These are phyloP conservation scores for Cytospora leucostoma DNA, from an alignment of 2,329 filamentous ascomycete species.

Conservation along the genomic window DNA sequence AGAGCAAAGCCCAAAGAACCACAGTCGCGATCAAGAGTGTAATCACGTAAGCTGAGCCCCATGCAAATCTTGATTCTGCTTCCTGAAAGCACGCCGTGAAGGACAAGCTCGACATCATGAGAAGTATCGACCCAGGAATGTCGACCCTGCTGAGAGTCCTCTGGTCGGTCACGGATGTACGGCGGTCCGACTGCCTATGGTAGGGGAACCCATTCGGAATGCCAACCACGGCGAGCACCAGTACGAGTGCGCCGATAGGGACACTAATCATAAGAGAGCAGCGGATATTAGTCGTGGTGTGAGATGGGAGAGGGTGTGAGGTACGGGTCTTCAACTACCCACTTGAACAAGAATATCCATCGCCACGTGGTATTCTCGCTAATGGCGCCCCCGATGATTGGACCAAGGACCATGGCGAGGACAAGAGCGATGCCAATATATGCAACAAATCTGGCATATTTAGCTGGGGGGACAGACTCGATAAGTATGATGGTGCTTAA, in stretches of 20 bases:
- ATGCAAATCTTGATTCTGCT: neutral
- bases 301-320: no score
- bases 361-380: conserved; percentile 35
- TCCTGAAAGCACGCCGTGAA: neutral
- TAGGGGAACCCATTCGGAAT: no score
- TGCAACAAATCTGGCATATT: no score
- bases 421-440: no score
- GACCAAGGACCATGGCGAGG: conserved; percentile 33
- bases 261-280: neutral
- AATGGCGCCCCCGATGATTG: conserved; percentile 37
- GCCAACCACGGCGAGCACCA: neutral
- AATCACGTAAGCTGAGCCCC: neutral
- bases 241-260: neutral
- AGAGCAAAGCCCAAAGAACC: neutral
- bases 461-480: neutral
- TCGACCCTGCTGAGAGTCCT: neutral
- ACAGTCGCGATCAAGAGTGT: neutral
- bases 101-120: neutral
- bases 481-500: neutral
- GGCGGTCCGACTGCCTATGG: no score
- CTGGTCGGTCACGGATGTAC: no score
- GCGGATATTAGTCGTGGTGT: no score
- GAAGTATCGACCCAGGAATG: neutral
- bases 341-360: conserved; percentile 34
- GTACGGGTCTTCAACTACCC: neutral